Evolutionary conservation across 2,329 filamentous ascomycete species (phyloP), one percentile per base, ranked within the genome.

Genomic region (Penicillium vulpinum): DNA sequence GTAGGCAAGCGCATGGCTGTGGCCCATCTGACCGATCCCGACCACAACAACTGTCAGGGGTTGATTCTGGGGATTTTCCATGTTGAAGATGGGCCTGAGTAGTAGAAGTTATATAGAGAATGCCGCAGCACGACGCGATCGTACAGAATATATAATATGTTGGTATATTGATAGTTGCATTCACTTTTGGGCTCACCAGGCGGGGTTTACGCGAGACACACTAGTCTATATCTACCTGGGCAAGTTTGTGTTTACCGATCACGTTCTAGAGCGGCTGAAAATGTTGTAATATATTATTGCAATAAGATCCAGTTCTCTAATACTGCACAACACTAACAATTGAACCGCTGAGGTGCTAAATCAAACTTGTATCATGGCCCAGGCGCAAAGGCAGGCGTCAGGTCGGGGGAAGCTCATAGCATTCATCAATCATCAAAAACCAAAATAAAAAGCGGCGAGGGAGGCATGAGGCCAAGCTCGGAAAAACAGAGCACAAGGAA

Each of bases 381-480:
- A 24, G 22, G n/a, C n/a, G 16, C 22, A 52, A 24, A 10, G 22
- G 9, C 16, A 41, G 26, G 26, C 29, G 5, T 46, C 5, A 5
- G 26, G 38, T 41, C 18, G n/a, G 13, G 44, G 29, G 43, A 54
- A 54, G 44, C 50, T 54, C 54, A 35, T 57, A 18, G 54, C 38
- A 57, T 54, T 57, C 54, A 54, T 57, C 45, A 57, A 54, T 57
- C 54, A 43, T 57, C 22, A 54, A 31, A 39, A 51, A 38, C 43
- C 35, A 52, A 29, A 46, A 28, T 36, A 41, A n/a, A 39, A 50
- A 29, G 6, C 8, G 18, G 16, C 15, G 31, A 35, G n/a, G 22
- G 24, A 47, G 44, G 13, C 29, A 16, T 5, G n/a, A 44, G 35
- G 22, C 49, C 41, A 28, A 31, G 29, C 7, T 4, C 8, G 24